These are phyloP conservation scores for Beta vulgaris DNA, from an alignment of 148 eudicot species.

Conservation along the genomic window DNA sequence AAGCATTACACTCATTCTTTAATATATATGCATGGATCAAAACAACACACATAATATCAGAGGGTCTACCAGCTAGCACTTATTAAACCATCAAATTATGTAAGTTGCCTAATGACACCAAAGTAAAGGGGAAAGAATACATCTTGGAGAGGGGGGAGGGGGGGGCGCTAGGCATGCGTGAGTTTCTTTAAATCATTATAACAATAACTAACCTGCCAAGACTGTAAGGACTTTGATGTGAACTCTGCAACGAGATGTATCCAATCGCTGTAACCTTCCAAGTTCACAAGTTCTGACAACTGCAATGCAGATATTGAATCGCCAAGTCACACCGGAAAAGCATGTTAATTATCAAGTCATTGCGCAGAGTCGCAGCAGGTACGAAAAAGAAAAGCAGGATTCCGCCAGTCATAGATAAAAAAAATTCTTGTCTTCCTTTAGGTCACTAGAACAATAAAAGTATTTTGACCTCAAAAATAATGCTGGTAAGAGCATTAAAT, in stretches of 20 bases:
- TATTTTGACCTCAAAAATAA: background rate
- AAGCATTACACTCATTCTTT: background rate
- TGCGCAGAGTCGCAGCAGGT: too few species aligned
- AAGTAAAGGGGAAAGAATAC: background rate
- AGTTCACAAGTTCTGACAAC: conserved; percentile 72
- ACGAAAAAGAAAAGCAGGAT: too few species aligned
- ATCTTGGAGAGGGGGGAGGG: too few species aligned
- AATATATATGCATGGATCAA: background rate
- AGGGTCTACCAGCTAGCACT: background rate
- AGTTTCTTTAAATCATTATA: too few species aligned
- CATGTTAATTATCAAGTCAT: conserved; percentile 4
- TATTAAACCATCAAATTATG: background rate
- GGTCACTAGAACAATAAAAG: background rate
- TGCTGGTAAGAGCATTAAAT: background rate
- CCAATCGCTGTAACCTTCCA: conserved; percentile 82
- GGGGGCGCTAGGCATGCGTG: too few species aligned
- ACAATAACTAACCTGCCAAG: conserved; percentile 77
- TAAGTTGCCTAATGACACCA: background rate
- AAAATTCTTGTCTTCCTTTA: background rate
- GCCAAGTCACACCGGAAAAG: background rate
- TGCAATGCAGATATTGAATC: conserved; percentile 27
- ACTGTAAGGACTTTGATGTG: conserved; percentile 65
- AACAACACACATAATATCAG: background rate
- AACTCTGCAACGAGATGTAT: conserved; percentile 80
- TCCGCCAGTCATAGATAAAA: background rate